phyloP scores from a whole-genome alignment of 1,139 yeast species.

The Pichia sp. region DNA sequence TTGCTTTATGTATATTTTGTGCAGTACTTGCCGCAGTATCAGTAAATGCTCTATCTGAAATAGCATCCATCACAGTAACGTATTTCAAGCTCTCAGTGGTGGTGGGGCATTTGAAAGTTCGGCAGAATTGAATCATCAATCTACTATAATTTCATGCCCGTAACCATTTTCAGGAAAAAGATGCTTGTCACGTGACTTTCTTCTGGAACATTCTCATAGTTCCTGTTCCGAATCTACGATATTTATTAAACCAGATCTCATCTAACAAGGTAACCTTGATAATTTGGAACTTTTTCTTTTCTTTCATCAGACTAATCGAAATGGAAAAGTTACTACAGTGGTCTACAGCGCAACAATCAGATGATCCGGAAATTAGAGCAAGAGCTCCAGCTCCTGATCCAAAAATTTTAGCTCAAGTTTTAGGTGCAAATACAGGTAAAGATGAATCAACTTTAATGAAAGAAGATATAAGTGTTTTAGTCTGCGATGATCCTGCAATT shows the following conservation, averaged over 20 bases:
- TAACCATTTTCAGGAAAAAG: no score
- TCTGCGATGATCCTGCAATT: constrained; percentile 47
- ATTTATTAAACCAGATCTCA: no score
- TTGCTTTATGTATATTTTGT: constrained; percentile 18
- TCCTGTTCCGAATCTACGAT: no score
- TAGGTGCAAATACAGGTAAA: constrained; percentile 49
- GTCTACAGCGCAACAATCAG: constrained; percentile 77
- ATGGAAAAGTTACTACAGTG: constrained; percentile 91
- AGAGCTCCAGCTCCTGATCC: constrained; percentile 71
- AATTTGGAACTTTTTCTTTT: background rate
- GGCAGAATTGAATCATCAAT: no score
- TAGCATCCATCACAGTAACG: constrained; percentile 87
- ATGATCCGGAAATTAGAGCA: constrained; percentile 55
- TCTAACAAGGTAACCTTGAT: no score
- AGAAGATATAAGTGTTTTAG: constrained; percentile 57
- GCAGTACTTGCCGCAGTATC: constrained; percentile 30
- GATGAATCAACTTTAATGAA: constrained; percentile 86
- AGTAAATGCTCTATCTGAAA: constrained; percentile 58
- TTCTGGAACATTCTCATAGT: no score
- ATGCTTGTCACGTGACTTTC: no score
- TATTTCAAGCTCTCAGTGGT: no score
- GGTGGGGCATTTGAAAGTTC: no score
- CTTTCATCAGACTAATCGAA: background rate
- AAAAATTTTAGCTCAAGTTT: constrained; percentile 63
- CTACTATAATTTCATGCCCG: no score